Conservation (phyloP, 768 basidiomycete species). For the Leccinum sublutescens region DNA sequence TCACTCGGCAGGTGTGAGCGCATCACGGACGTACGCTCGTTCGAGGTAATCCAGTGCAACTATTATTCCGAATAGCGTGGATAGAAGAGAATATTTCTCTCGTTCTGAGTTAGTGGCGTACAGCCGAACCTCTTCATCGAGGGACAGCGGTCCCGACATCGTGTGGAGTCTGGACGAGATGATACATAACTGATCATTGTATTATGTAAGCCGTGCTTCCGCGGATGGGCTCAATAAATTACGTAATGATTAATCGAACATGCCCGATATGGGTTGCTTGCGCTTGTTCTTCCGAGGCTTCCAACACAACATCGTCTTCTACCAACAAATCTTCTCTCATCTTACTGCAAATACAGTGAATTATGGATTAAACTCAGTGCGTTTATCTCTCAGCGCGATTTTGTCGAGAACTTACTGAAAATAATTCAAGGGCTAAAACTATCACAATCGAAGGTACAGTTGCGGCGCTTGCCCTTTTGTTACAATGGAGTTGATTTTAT, state of each 20-base stretch:
- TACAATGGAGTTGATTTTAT: neutral
- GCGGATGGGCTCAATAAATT: no score
- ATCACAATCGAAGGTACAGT: neutral
- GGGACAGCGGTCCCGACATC: slow-evolving; percentile 38
- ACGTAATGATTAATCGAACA: no score
- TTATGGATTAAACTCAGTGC: neutral
- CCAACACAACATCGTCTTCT: no score
- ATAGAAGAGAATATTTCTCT: slow-evolving; percentile 83
- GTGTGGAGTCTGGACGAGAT: neutral
- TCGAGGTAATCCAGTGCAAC: slow-evolving; percentile 93
- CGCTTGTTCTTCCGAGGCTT: no score
- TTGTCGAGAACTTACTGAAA: neutral
- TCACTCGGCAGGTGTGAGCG: slow-evolving; percentile 87
- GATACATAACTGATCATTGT: neutral
- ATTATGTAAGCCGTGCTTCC: no score
- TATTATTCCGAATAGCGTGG: slow-evolving; percentile 89
- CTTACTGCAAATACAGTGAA: no score
- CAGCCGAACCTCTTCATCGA: slow-evolving; percentile 91
- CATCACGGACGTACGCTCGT: slow-evolving; percentile 91
- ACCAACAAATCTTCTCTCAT: no score
- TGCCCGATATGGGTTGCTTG: no score
- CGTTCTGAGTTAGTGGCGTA: slow-evolving; percentile 86
- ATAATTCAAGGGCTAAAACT: neutral
- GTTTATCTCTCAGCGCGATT: neutral
- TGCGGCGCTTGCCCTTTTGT: neutral